phyloP scores from a whole-genome alignment of 331 rosid species.

The Arachis monticola region DNA sequence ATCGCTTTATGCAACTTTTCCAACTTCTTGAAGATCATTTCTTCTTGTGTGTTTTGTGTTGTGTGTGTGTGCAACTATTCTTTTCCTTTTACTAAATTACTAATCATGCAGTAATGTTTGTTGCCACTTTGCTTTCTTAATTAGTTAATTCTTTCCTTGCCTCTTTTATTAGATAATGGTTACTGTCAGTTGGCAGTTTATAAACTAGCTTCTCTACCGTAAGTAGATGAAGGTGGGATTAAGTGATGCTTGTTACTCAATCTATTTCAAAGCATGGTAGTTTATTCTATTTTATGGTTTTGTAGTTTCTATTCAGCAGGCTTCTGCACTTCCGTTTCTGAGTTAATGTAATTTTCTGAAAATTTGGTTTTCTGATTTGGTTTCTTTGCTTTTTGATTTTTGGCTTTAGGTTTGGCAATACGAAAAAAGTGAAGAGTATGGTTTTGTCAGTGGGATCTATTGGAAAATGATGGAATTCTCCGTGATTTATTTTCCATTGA shows the following conservation, averaged over 20 bases:
- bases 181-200: not conserved
- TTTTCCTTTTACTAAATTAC: too few relatives aligned
- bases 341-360: not conserved
- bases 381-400: conserved; percentile 27
- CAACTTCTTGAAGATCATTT: too few relatives aligned
- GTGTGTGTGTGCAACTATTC: too few relatives aligned
- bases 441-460: conserved; percentile 93
- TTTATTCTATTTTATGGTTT: conserved; percentile 13
- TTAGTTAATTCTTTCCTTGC: too few relatives aligned
- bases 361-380: not conserved
- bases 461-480: conserved; percentile 61
- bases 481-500: conserved; percentile 68
- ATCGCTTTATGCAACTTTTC: too few relatives aligned
- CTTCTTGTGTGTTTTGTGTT: too few relatives aligned
- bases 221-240: conserved; percentile 9
- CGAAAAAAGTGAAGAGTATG: conserved; percentile 76
- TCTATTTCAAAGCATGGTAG: not conserved
- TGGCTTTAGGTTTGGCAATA: conserved; percentile 86
- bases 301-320: conserved; percentile 2
- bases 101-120: too few relatives aligned
- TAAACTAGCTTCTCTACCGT: not conserved
- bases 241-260: conserved; percentile 3
- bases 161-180: too few relatives aligned
- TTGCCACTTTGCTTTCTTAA: too few relatives aligned
- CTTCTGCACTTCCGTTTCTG: conserved; percentile 14